phyloP scores from a whole-genome alignment of 331 rosid genomes.

The Pyracantha coccinea region DNA sequence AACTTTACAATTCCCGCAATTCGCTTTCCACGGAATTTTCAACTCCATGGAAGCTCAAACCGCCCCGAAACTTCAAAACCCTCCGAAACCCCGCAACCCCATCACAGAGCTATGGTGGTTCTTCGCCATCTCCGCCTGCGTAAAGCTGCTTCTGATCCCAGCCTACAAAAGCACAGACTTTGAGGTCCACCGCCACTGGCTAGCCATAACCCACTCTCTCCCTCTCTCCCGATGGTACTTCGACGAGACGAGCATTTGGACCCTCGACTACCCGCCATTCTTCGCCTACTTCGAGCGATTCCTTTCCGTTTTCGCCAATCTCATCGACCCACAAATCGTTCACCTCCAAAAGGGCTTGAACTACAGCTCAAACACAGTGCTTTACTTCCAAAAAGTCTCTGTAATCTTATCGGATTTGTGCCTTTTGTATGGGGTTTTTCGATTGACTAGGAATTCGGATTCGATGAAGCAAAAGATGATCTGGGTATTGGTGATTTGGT shows the following conservation, averaged over 20 bases:
- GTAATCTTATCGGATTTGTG: conserved; percentile 60
- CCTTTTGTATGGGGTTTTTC: conserved; percentile 60
- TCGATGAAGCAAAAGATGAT: conserved; percentile 42
- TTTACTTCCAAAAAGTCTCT: conserved; percentile 61
- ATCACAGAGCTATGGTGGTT: conserved; percentile 43
- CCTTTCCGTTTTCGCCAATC: conserved; percentile 49
- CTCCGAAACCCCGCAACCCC: conserved; percentile 9
- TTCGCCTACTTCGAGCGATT: conserved; percentile 66
- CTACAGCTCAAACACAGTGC: conserved; percentile 35
- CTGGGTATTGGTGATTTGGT: conserved; percentile 73
- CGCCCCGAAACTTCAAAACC: background rate
- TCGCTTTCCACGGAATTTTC: background rate
- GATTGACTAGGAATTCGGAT: conserved; percentile 40
- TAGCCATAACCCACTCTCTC: conserved; percentile 79
- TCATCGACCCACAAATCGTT: conserved; percentile 62
- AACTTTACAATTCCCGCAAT: background rate
- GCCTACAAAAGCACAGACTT: conserved; percentile 87
- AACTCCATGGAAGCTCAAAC: conserved; percentile 17
- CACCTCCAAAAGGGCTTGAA: conserved; percentile 64
- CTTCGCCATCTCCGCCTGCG: conserved; percentile 49
- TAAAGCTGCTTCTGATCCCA: conserved; percentile 74
- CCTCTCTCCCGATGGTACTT: conserved; percentile 82
- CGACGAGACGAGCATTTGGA: conserved; percentile 88
- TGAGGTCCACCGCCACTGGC: conserved; percentile 95
- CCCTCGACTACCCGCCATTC: conserved; percentile 87